phyloP scores from a whole-genome alignment of 805 yeast genomes.

The Wickerhamomyces silvicola region DNA sequence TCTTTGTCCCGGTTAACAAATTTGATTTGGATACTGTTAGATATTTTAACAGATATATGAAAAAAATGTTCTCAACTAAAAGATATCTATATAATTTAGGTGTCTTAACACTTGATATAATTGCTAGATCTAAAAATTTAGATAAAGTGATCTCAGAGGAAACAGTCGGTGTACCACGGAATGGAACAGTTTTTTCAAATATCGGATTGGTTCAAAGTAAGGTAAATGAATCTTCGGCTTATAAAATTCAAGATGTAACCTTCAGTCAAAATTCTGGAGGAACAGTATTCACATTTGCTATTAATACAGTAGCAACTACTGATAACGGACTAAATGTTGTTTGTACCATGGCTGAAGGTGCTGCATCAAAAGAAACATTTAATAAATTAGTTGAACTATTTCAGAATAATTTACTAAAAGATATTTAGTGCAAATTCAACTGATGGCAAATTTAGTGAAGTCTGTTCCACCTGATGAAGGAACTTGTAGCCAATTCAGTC shows the following conservation, averaged over 20 bases:
- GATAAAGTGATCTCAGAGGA: slow-evolving; percentile 9
- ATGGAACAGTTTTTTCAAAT: slow-evolving; percentile 15
- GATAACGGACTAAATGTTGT: slow-evolving; percentile 12
- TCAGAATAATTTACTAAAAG: slow-evolving; percentile 4
- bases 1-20: slow-evolving; percentile 4
- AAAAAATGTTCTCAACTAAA: slow-evolving; percentile 1
- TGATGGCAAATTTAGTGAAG: slow-evolving; percentile 39
- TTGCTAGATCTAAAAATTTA: slow-evolving; percentile 7
- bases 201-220: slow-evolving; percentile 12
- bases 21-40: slow-evolving; percentile 4
- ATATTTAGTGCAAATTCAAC: not conserved
- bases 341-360: slow-evolving; percentile 10
- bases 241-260: slow-evolving; percentile 8
- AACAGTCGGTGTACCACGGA: slow-evolving; percentile 7
- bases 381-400: slow-evolving; percentile 7
- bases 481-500: slow-evolving; percentile 69
- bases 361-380: slow-evolving; percentile 3
- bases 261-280: slow-evolving; percentile 13
- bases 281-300: slow-evolving; percentile 7
- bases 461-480: slow-evolving; percentile 63
- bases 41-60: slow-evolving; percentile 7
- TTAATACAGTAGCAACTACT: slow-evolving; percentile 6
- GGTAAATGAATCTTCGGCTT: not conserved
- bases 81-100: slow-evolving; percentile 15
- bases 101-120: slow-evolving; percentile 7